Evolutionary conservation across 2,329 filamentous ascomycete species (phyloP).

Genomic region (Mycosphaerella arachidis): DNA sequence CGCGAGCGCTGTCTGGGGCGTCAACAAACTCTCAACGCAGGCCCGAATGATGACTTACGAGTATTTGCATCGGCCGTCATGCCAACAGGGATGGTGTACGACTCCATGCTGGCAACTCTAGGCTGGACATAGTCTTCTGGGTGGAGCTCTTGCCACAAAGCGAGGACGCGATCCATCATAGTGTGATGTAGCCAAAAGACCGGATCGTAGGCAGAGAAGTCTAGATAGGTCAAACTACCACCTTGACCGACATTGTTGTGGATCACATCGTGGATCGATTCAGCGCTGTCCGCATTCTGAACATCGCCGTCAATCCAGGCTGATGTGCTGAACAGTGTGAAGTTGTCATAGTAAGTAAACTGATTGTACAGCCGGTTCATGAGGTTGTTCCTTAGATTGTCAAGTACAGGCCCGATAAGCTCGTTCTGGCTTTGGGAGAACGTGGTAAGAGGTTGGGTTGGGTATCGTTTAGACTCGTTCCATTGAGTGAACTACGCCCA

Average conservation of each 20-base stretch:
- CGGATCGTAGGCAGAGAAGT: constrained; percentile 73
- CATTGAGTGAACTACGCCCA: constrained; percentile 52
- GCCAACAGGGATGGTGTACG: constrained; percentile 57
- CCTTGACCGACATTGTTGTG: constrained; percentile 53
- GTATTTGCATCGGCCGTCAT: constrained; percentile 37
- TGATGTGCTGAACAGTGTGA: constrained; percentile 65
- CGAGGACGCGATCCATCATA: constrained; percentile 70
- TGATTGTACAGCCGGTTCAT: constrained; percentile 62
- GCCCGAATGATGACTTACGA: constrained; percentile 16
- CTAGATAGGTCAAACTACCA: constrained; percentile 65
- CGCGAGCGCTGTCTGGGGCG: constrained; percentile 9
- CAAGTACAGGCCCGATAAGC: constrained; percentile 48
- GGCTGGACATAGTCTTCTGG: constrained; percentile 61
- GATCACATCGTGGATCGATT: constrained; percentile 46
- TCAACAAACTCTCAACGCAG: constrained; percentile 2
- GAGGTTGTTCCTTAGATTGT: constrained; percentile 51
- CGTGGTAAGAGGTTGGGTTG: constrained; percentile 33
- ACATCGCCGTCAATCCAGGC: constrained; percentile 48
- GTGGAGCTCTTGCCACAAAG: constrained; percentile 73
- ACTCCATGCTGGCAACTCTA: constrained; percentile 49
- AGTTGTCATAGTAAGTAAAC: constrained; percentile 63
- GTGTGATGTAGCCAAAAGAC: constrained; percentile 71
- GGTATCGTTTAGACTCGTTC: constrained; percentile 59
- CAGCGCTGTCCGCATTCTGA: constrained; percentile 54
- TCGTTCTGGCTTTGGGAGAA: constrained; percentile 57